These are phyloP conservation scores for Cladosporium sp. DNA, from an alignment of 2,329 filamentous ascomycete species.

Conservation along the genomic window DNA sequence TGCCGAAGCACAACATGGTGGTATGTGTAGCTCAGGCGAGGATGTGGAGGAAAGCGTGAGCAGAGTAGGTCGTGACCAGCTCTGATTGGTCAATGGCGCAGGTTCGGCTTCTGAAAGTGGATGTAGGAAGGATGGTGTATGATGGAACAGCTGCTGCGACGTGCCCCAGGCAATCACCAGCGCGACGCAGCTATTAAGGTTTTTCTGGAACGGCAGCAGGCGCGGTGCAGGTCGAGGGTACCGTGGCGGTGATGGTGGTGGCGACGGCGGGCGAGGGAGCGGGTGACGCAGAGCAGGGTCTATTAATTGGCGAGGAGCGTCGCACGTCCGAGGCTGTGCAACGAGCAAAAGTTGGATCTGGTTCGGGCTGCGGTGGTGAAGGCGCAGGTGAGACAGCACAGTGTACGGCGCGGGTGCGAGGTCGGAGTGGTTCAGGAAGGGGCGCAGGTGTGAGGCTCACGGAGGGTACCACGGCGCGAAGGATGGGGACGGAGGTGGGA, in stretches of 20 bases:
- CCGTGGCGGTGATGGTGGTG: conserved; percentile 3
- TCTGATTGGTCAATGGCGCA: not conserved
- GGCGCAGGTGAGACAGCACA: conserved; percentile 8
- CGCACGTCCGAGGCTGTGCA: conserved; percentile 5
- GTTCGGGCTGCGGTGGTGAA: conserved; percentile 9
- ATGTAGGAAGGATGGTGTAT: not conserved
- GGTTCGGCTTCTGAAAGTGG: not conserved
- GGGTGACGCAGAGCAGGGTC: conserved; percentile 10
- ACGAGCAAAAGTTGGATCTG: conserved; percentile 3
- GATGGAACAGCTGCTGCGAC: not conserved
- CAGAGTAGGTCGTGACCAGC: not conserved
- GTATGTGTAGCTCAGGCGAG: conserved; percentile 6
- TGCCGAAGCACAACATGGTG: conserved; percentile 11
- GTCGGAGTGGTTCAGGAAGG: not conserved
- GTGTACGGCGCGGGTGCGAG: conserved; percentile 1
- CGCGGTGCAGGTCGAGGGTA: conserved; percentile 8
- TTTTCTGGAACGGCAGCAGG: conserved; percentile 8
- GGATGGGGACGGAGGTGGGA: not conserved
- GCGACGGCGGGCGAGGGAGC: conserved; percentile 9
- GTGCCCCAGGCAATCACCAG: conserved; percentile 10
- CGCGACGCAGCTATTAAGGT: conserved; percentile 10
- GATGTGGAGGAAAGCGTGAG: not conserved
- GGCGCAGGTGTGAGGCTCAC: conserved; percentile 6
- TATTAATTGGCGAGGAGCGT: not conserved
- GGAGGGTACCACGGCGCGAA: conserved; percentile 5